Conservation (phyloP, 345 rosid genomes). For the Cardamine resedifolia region DNA sequence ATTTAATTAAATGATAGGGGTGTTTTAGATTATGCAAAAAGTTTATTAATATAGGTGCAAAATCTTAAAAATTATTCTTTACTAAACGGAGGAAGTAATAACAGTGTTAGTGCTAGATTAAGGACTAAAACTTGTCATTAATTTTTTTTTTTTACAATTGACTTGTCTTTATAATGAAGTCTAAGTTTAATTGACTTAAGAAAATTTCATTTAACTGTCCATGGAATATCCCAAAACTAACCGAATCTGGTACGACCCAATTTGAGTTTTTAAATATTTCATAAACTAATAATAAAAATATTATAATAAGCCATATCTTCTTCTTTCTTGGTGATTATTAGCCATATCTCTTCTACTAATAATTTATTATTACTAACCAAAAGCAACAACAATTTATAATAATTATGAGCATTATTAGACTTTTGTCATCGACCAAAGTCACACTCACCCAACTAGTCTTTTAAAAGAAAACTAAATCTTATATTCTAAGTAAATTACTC, state of each 20-base stretch:
- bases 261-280: background rate
- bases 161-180: background rate
- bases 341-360: background rate
- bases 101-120: too few relatives aligned
- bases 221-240: background rate
- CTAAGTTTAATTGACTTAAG: constrained; percentile 1
- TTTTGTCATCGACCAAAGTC: background rate
- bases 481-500: background rate
- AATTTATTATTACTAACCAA: background rate
- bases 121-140: too few relatives aligned
- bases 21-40: too few relatives aligned
- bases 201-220: background rate
- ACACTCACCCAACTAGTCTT: background rate
- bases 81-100: too few relatives aligned
- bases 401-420: background rate
- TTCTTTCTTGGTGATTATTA: background rate
- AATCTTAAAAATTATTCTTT: too few relatives aligned
- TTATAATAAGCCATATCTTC: background rate
- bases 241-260: background rate
- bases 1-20: too few relatives aligned
- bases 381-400: background rate
- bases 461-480: background rate
- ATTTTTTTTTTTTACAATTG: background rate
- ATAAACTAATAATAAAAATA: background rate
- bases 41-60: too few relatives aligned